Conservation (phyloP, 495 filamentous ascomycete species). For the Neurospora sublineolata region DNA sequence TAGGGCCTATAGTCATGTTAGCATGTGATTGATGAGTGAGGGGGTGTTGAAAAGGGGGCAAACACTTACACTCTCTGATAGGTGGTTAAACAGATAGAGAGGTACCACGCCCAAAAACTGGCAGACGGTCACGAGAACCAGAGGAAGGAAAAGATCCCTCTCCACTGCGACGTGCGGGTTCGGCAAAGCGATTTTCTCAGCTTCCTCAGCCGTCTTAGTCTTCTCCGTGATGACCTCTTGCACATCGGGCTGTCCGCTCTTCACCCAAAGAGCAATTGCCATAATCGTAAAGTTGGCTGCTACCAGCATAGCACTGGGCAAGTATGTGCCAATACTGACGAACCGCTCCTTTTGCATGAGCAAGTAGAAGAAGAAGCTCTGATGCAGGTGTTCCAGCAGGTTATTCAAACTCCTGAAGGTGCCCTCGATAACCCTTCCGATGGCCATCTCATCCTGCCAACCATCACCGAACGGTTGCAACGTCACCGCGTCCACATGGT, state of each 20-base stretch:
- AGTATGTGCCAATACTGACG: conserved; percentile 94
- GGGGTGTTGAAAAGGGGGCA: background rate
- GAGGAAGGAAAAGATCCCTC: conserved; percentile 65
- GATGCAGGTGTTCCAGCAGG: conserved; percentile 88
- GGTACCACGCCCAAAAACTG: conserved; percentile 77
- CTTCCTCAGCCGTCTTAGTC: conserved; percentile 11
- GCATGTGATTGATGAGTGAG: background rate
- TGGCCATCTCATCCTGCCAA: conserved; percentile 93
- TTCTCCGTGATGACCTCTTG: conserved; percentile 1
- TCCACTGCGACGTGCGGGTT: conserved; percentile 35
- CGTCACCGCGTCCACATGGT: conserved; percentile 94
- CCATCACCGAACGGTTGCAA: conserved; percentile 80
- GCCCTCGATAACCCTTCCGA: conserved; percentile 82
- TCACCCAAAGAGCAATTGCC: conserved; percentile 84
- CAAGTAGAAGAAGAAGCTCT: conserved; percentile 98
- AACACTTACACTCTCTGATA: conserved; percentile 47
- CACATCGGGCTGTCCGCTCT: conserved; percentile 48
- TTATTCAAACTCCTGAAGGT: conserved; percentile 90
- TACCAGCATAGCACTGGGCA: conserved; percentile 92
- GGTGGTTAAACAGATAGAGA: conserved; percentile 76
- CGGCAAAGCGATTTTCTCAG: conserved; percentile 8
- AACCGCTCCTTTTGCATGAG: conserved; percentile 83
- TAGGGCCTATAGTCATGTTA: conserved; percentile 39
- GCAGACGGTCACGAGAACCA: conserved; percentile 55
- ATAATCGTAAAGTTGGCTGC: conserved; percentile 92